Evolutionary conservation across 345 rosid genomes (phyloP).

Genomic region (Acer yangbiense): DNA sequence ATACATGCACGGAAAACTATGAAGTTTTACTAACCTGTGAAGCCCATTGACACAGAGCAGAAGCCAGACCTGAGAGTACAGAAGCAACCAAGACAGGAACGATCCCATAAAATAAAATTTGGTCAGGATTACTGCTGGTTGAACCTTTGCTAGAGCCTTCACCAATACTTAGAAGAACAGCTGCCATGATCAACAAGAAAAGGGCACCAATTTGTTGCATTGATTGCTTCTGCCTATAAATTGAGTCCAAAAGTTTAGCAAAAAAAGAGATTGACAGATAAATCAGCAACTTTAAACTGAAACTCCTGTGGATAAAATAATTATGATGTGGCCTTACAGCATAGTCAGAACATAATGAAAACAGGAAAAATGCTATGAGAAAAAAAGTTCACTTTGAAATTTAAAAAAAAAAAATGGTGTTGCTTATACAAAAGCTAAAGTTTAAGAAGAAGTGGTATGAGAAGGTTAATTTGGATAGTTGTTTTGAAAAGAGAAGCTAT

Average conservation of each 20-base stretch:
- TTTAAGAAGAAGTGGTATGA: neutral
- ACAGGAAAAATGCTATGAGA: neutral
- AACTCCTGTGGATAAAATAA: neutral
- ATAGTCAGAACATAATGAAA: neutral
- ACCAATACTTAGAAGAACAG: slow-evolving; percentile 89
- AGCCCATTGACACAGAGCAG: slow-evolving; percentile 95
- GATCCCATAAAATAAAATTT: slow-evolving; percentile 80
- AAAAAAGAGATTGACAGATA: slow-evolving; percentile 10
- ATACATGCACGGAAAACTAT: neutral
- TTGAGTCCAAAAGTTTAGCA: slow-evolving; percentile 15
- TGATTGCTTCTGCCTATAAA: slow-evolving; percentile 88
- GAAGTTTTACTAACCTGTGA: slow-evolving; percentile 61
- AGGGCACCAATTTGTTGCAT: slow-evolving; percentile 89
- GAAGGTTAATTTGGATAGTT: neutral
- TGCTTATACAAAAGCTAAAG: neutral
- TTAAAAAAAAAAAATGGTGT: neutral
- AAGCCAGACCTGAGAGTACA: slow-evolving; percentile 95
- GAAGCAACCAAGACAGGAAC: slow-evolving; percentile 93
- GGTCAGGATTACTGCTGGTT: slow-evolving; percentile 51
- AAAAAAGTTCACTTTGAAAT: neutral
- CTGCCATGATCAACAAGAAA: slow-evolving; percentile 80
- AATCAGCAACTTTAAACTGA: neutral
- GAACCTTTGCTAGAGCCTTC: slow-evolving; percentile 88
- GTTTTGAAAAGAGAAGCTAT: neutral
- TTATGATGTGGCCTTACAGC: neutral